These are phyloP conservation scores for Salix viminalis DNA, from an alignment of 345 rosid genomes.

Conservation along the genomic window DNA sequence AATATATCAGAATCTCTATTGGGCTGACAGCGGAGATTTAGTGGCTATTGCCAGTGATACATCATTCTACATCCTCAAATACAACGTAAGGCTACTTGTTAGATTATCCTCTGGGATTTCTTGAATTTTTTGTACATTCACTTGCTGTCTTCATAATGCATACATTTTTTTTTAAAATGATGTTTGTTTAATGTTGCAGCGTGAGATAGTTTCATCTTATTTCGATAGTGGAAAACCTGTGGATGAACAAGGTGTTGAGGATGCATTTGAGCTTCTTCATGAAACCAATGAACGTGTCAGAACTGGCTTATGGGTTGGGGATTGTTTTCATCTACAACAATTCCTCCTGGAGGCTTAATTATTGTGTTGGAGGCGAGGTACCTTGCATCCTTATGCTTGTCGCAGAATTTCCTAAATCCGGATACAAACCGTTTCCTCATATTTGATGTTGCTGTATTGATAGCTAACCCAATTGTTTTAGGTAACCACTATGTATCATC, in stretches of 20 bases:
- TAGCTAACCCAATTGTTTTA: conserved; percentile 21
- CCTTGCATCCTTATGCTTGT: conserved; percentile 11
- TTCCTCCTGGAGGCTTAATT: conserved; percentile 96
- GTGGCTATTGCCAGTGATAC: conserved; percentile 95
- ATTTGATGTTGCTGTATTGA: background rate
- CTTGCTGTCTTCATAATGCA: background rate
- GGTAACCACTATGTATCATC: conserved; percentile 98
- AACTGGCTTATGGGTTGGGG: conserved; percentile 99
- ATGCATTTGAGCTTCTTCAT: conserved; percentile 98
- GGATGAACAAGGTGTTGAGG: conserved; percentile 98
- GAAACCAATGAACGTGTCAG: conserved; percentile 97
- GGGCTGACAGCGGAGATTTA: conserved; percentile 99
- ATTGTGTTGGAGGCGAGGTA: conserved; percentile 99
- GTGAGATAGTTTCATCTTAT: conserved; percentile 78
- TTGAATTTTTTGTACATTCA: background rate
- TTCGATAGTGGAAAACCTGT: conserved; percentile 85
- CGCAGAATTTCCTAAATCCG: background rate
- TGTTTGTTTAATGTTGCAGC: conserved; percentile 49
- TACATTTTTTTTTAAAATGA: conserved; percentile 2
- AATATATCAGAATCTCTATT: conserved; percentile 75
- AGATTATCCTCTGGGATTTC: conserved; percentile 5
- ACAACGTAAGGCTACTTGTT: conserved; percentile 53
- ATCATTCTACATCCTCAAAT: conserved; percentile 94
- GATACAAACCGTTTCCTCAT: background rate
- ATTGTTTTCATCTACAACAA: conserved; percentile 98